A percentile compares a stretch with the other conserved stretches of the same genome.
Conservation (phyloP, 2,329 filamentous ascomycete species). For the Ophiosphaerella korrae region DNA sequence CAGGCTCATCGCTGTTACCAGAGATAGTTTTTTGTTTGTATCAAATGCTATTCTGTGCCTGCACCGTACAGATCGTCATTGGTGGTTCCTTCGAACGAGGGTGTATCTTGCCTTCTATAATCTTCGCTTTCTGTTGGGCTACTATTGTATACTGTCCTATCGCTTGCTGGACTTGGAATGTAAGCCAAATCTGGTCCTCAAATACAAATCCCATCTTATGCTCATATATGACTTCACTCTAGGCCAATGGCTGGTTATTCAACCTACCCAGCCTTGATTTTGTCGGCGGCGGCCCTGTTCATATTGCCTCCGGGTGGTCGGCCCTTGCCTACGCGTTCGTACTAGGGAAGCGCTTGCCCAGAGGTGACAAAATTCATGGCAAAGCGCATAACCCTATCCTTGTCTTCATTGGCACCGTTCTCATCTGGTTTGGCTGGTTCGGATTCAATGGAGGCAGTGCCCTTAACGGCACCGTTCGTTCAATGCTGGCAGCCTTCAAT, state of each 20-base stretch:
- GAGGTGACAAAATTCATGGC: slow-evolving; percentile 55
- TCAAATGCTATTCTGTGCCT: slow-evolving; percentile 67
- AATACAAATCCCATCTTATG: neutral
- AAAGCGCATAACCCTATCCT: slow-evolving; percentile 68
- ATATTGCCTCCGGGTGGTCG: slow-evolving; percentile 66
- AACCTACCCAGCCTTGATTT: slow-evolving; percentile 66
- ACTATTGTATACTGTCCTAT: slow-evolving; percentile 69
- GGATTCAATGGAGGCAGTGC: slow-evolving; percentile 64
- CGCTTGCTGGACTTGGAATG: slow-evolving; percentile 71
- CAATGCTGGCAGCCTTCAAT: slow-evolving; percentile 62
- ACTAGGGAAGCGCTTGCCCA: slow-evolving; percentile 62
- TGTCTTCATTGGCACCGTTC: slow-evolving; percentile 66
- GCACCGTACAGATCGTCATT: slow-evolving; percentile 67
- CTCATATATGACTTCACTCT: neutral
- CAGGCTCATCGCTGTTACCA: slow-evolving; percentile 61
- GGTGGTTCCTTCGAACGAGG: slow-evolving; percentile 68
- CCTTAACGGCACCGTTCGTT: slow-evolving; percentile 54
- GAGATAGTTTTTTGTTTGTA: slow-evolving; percentile 72
- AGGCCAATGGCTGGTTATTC: slow-evolving; percentile 63
- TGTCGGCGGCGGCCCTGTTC: slow-evolving; percentile 67
- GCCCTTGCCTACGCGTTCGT: slow-evolving; percentile 68
- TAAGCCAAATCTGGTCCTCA: slow-evolving; percentile 31
- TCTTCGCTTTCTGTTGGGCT: slow-evolving; percentile 68
- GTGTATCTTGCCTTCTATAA: slow-evolving; percentile 66
- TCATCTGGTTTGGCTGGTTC: slow-evolving; percentile 70